Evolutionary conservation across 306 rosid genomes (phyloP).

Genomic region (Sindora glabra): DNA sequence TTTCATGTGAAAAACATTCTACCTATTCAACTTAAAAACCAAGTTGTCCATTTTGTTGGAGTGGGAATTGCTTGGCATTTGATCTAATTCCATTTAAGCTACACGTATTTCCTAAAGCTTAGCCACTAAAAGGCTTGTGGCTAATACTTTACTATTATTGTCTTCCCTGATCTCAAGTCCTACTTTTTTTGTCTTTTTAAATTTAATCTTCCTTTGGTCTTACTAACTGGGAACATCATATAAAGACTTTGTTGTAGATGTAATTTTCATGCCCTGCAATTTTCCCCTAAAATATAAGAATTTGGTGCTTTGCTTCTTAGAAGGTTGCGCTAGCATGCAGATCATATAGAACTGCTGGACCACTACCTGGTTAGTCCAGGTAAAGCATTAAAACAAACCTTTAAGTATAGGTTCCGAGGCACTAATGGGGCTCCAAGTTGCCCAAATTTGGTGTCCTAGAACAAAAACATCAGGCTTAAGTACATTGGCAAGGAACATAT

Average conservation of each 20-base stretch:
- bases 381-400: constrained; percentile 32
- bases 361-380: constrained; percentile 61
- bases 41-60: constrained; percentile 79
- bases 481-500: constrained; percentile 51
- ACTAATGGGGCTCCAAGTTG: constrained; percentile 79
- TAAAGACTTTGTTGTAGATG: constrained; percentile 99
- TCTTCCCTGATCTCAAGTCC: constrained; percentile 18
- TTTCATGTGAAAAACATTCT: constrained; percentile 69
- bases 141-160: background rate
- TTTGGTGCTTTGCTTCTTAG: constrained; percentile 80
- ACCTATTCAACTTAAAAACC: constrained; percentile 73
- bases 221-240: constrained; percentile 84
- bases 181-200: too few relatives aligned
- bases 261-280: constrained; percentile 88
- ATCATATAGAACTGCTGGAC: constrained; percentile 60
- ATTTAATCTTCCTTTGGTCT: too few relatives aligned
- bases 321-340: constrained; percentile 62
- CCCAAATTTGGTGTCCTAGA: constrained; percentile 94
- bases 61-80: constrained; percentile 95
- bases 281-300: constrained; percentile 90
- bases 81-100: constrained; percentile 76
- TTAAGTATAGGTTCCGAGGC: constrained; percentile 42
- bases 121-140: background rate
- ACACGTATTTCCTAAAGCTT: constrained; percentile 56
- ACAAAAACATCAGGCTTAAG: constrained; percentile 90